Conservation (phyloP, 192 early-diverging fungal species). For the Tieghemiomyces parasiticus region DNA sequence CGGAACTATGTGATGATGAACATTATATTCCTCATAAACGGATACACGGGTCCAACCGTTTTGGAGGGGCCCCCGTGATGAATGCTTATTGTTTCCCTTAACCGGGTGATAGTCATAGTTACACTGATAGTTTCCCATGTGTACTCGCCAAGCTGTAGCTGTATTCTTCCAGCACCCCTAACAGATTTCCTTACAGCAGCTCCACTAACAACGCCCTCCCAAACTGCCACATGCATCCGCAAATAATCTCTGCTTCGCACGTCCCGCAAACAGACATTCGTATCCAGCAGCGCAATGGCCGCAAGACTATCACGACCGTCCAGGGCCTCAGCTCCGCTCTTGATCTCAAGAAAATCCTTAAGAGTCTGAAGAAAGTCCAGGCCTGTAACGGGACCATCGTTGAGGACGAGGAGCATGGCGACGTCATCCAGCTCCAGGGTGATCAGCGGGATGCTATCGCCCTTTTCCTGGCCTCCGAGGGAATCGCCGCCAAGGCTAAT, state of each 20-base stretch:
- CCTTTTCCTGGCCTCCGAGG: slow-evolving; percentile 61
- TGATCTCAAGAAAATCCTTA: slow-evolving; percentile 83
- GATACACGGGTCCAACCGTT: background rate
- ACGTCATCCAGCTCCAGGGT: slow-evolving; percentile 88
- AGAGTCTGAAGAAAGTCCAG: slow-evolving; percentile 91
- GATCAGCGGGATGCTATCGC: slow-evolving; percentile 81
- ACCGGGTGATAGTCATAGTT: slow-evolving; percentile 35
- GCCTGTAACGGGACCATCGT: slow-evolving; percentile 95
- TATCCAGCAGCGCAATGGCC: slow-evolving; percentile 92
- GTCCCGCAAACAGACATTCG: slow-evolving; percentile 61
- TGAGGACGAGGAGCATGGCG: slow-evolving; percentile 79
- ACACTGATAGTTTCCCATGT: slow-evolving; percentile 24
- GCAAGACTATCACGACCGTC: slow-evolving; percentile 92
- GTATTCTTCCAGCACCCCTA: background rate
- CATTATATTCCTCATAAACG: background rate
- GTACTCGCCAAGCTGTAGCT: background rate
- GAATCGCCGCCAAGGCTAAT: slow-evolving; percentile 68
- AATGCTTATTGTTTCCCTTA: background rate
- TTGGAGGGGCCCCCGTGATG: background rate
- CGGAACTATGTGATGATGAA: slow-evolving; percentile 4
- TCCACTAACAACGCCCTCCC: background rate
- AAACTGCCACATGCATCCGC: background rate
- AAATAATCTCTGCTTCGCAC: background rate
- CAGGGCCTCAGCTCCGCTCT: slow-evolving; percentile 76
- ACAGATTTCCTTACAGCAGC: background rate